phyloP scores from a whole-genome alignment of 768 basidiomycete genomes.

The Lactarius evosmus region DNA sequence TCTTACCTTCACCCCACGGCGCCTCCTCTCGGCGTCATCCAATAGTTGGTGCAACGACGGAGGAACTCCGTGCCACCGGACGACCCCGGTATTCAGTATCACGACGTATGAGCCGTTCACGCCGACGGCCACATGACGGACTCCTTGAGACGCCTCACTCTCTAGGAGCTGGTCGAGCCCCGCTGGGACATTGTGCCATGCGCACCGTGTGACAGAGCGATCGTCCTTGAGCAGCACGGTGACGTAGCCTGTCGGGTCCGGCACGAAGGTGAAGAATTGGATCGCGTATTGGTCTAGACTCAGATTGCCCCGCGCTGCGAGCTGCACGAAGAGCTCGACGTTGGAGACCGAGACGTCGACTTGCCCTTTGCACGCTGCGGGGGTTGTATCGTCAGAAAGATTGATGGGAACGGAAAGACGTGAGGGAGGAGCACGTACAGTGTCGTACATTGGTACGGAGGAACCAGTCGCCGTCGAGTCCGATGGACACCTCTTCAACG shows the following conservation, averaged over 20 bases:
- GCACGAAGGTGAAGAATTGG: conserved; percentile 19
- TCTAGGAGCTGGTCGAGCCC: conserved; percentile 10
- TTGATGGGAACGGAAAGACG: neutral
- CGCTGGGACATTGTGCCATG: conserved; percentile 14
- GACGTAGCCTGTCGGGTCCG: conserved; percentile 13
- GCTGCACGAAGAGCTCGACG: conserved; percentile 11
- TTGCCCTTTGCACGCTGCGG: conserved; percentile 13
- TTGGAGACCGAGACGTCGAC: neutral
- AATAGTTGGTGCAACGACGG: neutral
- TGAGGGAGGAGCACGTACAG: conserved; percentile 8
- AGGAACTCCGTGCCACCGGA: conserved; percentile 13
- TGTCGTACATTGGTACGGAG: conserved; percentile 13
- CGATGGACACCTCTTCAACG: conserved; percentile 13
- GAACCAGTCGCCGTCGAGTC: conserved; percentile 23
- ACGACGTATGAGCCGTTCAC: conserved; percentile 13
- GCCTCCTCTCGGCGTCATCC: conserved; percentile 1
- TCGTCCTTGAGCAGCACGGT: conserved; percentile 14
- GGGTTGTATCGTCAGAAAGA: neutral
- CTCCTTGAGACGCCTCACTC: conserved; percentile 3
- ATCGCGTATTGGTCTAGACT: conserved; percentile 6
- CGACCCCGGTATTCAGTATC: conserved; percentile 7
- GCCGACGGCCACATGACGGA: conserved; percentile 20
- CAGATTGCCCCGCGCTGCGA: neutral
- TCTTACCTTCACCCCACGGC: conserved; percentile 7
- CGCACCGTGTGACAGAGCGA: conserved; percentile 4